Evolutionary conservation across 805 yeast genomes (phyloP).

Genomic region (Kuraishia hungarica): DNA sequence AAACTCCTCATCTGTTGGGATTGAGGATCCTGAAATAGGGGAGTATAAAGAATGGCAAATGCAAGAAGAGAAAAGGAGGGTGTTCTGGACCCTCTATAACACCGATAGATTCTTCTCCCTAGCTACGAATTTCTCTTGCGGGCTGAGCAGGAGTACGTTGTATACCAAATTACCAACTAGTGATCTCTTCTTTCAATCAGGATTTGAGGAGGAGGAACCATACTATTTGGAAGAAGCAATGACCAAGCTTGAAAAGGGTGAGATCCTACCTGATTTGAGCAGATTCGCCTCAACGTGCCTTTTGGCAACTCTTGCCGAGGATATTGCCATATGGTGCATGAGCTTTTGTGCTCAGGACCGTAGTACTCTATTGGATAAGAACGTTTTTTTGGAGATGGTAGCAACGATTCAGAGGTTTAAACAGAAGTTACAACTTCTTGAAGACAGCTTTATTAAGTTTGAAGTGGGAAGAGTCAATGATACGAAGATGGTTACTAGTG

Average conservation of each 20-base stretch:
- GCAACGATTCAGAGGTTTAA: neutral
- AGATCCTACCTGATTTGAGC: slow-evolving; percentile 18
- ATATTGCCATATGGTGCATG: slow-evolving; percentile 22
- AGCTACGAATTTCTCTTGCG: slow-evolving; percentile 20
- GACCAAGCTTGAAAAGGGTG: slow-evolving; percentile 17
- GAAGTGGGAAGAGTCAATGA: neutral
- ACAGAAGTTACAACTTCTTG: neutral
- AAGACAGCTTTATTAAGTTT: neutral
- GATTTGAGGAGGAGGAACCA: slow-evolving; percentile 3
- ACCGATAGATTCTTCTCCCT: slow-evolving; percentile 22
- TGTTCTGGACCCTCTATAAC: slow-evolving; percentile 22
- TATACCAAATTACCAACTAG: neutral
- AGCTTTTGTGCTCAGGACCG: slow-evolving; percentile 11
- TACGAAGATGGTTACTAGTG: neutral
- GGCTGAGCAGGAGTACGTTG: neutral
- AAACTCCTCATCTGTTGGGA: neutral
- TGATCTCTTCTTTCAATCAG: slow-evolving; percentile 3
- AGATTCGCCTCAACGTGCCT: slow-evolving; percentile 17
- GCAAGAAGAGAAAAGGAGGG: slow-evolving; percentile 20
- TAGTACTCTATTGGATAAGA: neutral
- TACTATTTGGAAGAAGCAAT: slow-evolving; percentile 21
- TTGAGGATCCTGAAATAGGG: neutral
- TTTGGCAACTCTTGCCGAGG: slow-evolving; percentile 20
- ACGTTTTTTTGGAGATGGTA: neutral
- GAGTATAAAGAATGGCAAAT: neutral